These are phyloP conservation scores for Claviceps paspali DNA, from an alignment of 2,329 filamentous ascomycete genomes.

Conservation along the genomic window DNA sequence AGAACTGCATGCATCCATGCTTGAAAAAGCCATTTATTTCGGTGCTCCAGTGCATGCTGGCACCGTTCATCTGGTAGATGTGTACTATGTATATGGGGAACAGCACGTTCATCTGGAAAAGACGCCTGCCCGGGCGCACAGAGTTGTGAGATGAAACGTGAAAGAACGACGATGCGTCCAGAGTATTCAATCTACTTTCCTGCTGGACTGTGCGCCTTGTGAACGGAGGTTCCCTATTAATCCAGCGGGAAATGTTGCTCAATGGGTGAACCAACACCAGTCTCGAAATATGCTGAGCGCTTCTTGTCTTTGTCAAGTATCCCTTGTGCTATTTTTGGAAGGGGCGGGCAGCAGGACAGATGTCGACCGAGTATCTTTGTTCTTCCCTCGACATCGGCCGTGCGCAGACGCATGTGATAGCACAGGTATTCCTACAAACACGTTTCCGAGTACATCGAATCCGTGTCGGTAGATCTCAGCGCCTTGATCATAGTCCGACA, in stretches of 20 bases:
- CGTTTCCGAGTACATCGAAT: conserved; percentile 67
- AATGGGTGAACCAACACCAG: conserved; percentile 56
- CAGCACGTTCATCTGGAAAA: conserved; percentile 61
- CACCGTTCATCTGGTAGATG: conserved; percentile 40
- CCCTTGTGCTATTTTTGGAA: conserved; percentile 26
- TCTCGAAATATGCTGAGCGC: conserved; percentile 50
- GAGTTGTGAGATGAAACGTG: conserved; percentile 33
- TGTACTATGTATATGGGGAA: conserved; percentile 52
- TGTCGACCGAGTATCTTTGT: neutral
- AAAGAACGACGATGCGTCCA: conserved; percentile 1
- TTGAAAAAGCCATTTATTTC: conserved; percentile 66
- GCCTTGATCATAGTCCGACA: conserved; percentile 62
- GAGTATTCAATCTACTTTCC: neutral
- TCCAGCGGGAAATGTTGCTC: conserved; percentile 43
- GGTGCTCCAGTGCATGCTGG: conserved; percentile 39
- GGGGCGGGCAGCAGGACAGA: neutral
- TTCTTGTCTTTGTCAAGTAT: conserved; percentile 46
- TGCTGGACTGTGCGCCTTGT: neutral
- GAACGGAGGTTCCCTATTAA: neutral
- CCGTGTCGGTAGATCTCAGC: conserved; percentile 66
- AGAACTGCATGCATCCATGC: conserved; percentile 46
- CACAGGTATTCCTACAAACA: conserved; percentile 55
- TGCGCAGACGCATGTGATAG: neutral
- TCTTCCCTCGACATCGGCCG: neutral
- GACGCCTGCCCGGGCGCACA: conserved; percentile 53